Base-by-base conservation (phyloP, 306 rosid genomes). In the Acacia confusa region DNA sequence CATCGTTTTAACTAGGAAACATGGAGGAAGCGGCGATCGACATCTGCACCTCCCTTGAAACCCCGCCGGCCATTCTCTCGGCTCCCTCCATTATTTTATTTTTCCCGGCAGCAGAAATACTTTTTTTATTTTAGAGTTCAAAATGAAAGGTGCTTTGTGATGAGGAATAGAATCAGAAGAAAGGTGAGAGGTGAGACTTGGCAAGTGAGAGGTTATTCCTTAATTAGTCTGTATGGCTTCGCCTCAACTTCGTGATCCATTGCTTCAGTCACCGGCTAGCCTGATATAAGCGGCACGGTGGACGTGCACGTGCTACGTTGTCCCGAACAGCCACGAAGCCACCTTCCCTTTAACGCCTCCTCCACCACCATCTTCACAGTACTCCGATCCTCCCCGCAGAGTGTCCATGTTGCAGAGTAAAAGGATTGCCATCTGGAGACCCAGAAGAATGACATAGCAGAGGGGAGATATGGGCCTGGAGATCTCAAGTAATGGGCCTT, bases 271-370 rank as follows among this genome's bases (percentile, higher is more conserved):
- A 7, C 82, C 82, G 85, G 80, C 77, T n/a, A 89, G 74, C 28
- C 47, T 83, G 8, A 92, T 77, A 79, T 81, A 89, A 22, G 94
- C 94, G 0, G 97, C 94, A 38, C 98, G 92, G 48, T 79, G 88
- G 0, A 85, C 93, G 16, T 84, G 41, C 41, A 94, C 25, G 25
- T 86, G 88, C 66, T 94, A 94, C 70, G 57, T 36, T 7, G 7
- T 83, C 9, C 92, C 90, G 40, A 97, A 92, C 57, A 80, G 58
- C 95, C 95, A 92, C 13, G 90, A 82, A 3, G 97, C 97, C 3
- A 92, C 98, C 72, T 92, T 89, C 98, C 98, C 92, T 73, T 84
- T 90, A 1, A 94, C 83, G 6, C 74, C 75, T 0, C 98, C 97
- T 75, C 85, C 65, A 92, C 79, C 72, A 84, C 89, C 19, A 94